A percentile compares a stretch with the other conserved stretches of the same genome.
Evolutionary conservation across 2,329 filamentous ascomycete species (phyloP).

Genomic region (Aspergillus quadricinctus): DNA sequence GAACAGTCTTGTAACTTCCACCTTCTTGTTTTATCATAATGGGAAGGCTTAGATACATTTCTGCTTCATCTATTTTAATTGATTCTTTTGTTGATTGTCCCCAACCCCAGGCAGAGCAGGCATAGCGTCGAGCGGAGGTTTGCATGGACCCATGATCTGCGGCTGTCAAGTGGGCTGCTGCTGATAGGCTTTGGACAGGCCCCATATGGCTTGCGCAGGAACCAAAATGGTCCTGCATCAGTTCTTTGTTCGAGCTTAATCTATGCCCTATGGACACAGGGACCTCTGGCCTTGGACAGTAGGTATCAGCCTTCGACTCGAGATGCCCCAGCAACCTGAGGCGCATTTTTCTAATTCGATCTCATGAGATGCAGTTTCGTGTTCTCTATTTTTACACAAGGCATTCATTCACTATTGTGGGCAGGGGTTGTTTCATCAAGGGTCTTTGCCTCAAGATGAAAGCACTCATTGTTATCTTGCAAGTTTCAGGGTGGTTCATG

Average conservation of each 20-base stretch:
- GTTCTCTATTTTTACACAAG: background rate
- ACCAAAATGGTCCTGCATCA: constrained; percentile 13
- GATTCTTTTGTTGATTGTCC: background rate
- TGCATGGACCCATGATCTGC: constrained; percentile 10
- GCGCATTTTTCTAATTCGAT: background rate
- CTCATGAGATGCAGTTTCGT: background rate
- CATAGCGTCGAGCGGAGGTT: background rate
- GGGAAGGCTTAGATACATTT: background rate
- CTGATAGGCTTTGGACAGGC: constrained; percentile 8
- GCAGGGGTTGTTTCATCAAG: background rate
- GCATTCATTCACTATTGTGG: background rate
- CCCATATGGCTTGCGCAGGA: constrained; percentile 21
- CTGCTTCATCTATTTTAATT: constrained; percentile 2
- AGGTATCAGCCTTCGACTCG: background rate
- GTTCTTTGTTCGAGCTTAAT: constrained; percentile 3
- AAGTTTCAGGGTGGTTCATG: background rate
- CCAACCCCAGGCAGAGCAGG: background rate
- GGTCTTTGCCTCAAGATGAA: background rate
- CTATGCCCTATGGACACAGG: constrained; percentile 3
- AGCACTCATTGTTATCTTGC: background rate
- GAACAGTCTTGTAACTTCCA: background rate
- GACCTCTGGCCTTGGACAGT: background rate
- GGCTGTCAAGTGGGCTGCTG: constrained; percentile 5
- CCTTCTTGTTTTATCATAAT: background rate
- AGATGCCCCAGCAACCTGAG: background rate